Evolutionary conservation across 176 grass and related monocot genomes (phyloP).

Genomic region (Saccharum spontaneum): DNA sequence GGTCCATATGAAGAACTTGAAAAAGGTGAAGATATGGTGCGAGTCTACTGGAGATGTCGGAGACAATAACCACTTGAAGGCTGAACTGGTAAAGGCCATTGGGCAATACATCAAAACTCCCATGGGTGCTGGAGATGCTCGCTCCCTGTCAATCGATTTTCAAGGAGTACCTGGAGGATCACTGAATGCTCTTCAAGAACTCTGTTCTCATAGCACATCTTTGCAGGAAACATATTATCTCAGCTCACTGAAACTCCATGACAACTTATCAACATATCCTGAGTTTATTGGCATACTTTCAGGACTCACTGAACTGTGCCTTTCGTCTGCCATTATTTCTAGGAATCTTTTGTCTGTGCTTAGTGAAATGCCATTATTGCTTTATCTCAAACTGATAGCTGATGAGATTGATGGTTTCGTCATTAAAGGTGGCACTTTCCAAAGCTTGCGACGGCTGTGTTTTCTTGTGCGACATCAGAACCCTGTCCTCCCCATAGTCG

Average conservation of each 20-base stretch:
- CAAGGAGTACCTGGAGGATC: background rate
- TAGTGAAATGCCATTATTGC: background rate
- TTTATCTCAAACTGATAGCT: background rate
- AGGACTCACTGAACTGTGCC: background rate
- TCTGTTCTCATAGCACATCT: background rate
- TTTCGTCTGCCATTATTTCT: background rate
- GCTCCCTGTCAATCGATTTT: slow-evolving; percentile 21
- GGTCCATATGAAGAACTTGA: background rate
- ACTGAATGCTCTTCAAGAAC: background rate
- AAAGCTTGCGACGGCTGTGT: background rate
- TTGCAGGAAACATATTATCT: slow-evolving; percentile 7
- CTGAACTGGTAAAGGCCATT: background rate
- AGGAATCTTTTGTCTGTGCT: background rate
- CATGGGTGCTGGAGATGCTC: background rate
- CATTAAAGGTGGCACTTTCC: background rate
- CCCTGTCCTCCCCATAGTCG: background rate
- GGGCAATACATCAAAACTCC: background rate
- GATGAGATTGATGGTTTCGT: background rate
- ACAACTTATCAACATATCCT: background rate
- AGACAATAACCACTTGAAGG: background rate
- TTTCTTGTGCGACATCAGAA: background rate
- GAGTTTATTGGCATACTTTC: background rate
- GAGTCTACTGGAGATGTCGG: background rate
- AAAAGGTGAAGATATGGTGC: slow-evolving; percentile 22
- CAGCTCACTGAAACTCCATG: slow-evolving; percentile 25